Conservation (phyloP, 2,329 filamentous ascomycete genomes). For the Exophiala sideris region DNA sequence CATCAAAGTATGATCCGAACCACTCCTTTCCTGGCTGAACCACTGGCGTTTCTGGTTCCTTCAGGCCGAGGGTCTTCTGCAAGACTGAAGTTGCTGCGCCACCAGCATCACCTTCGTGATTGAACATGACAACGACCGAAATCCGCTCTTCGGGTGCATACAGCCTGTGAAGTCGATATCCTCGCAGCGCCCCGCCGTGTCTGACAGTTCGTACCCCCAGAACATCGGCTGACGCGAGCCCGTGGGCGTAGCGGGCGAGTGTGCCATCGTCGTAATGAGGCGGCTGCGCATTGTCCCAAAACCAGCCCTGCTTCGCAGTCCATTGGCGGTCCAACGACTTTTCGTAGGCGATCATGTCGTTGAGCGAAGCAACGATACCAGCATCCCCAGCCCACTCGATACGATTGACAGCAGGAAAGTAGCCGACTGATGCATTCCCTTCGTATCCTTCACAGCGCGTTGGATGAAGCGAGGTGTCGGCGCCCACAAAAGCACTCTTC, state of each 20-base stretch:
- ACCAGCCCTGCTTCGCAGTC: conserved; percentile 35
- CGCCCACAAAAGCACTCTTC: conserved; percentile 39
- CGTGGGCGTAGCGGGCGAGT: conserved; percentile 38
- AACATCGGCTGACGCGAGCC: conserved; percentile 32
- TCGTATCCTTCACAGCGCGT: conserved; percentile 45
- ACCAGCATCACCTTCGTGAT: conserved; percentile 36
- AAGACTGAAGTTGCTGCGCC: conserved; percentile 33
- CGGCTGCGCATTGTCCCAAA: conserved; percentile 31
- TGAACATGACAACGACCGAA: conserved; percentile 42
- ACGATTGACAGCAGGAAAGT: conserved; percentile 36
- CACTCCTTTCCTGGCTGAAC: conserved; percentile 29
- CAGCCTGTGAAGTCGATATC: conserved; percentile 38
- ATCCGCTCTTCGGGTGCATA: conserved; percentile 37
- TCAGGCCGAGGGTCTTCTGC: conserved; percentile 31
- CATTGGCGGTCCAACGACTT: conserved; percentile 37
- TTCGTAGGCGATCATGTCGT: conserved; percentile 49
- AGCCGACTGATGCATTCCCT: conserved; percentile 39
- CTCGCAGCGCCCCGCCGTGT: conserved; percentile 44
- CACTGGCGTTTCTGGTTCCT: conserved; percentile 13
- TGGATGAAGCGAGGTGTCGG: conserved; percentile 39
- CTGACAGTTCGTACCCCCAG: conserved; percentile 33
- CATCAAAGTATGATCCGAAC: conserved; percentile 40
- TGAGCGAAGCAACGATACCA: conserved; percentile 42
- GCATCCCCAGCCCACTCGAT: conserved; percentile 50
- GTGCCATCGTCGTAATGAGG: conserved; percentile 36